Percentiles rank a stretch among this genome's conserved stretches.
phyloP scores from a whole-genome alignment of 202 grass and related monocot genomes.

The Musa balbisiana region DNA sequence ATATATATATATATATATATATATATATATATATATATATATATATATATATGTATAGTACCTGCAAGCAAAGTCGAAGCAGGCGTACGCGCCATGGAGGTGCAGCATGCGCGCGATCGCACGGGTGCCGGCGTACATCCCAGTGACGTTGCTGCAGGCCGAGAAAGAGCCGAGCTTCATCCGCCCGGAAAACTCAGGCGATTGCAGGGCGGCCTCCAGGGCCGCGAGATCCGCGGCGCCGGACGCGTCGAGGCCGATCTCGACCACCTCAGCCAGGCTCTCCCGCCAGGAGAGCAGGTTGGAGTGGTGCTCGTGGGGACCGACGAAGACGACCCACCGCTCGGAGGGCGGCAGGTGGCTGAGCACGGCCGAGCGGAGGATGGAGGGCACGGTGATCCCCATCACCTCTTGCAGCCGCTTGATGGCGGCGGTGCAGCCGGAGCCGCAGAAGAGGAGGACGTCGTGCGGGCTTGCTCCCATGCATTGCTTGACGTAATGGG shows the following conservation, averaged over 20 bases:
- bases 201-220: not conserved
- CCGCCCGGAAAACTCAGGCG: not conserved
- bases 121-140: not conserved
- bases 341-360: not conserved
- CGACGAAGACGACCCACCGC: not conserved
- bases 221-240: not conserved
- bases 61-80: constrained; percentile 23
- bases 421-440: constrained; percentile 8
- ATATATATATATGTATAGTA: not conserved
- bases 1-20: not conserved
- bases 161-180: constrained; percentile 15
- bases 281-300: constrained; percentile 15
- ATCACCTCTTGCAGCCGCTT: constrained; percentile 18
- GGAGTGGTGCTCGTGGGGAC: constrained; percentile 20
- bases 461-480: not conserved
- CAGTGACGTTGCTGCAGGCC: constrained; percentile 13
- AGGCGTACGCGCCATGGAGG: constrained; percentile 1
- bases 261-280: constrained; percentile 11
- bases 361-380: not conserved
- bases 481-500: not conserved
- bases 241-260: not conserved
- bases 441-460: constrained; percentile 9
- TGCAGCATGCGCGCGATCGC: constrained; percentile 1
- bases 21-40: no score
- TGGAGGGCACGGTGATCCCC: not conserved